Evolutionary conservation across 306 rosid genomes (phyloP), one percentile per base, ranked within the genome.

Genomic region (Fagus crenata): DNA sequence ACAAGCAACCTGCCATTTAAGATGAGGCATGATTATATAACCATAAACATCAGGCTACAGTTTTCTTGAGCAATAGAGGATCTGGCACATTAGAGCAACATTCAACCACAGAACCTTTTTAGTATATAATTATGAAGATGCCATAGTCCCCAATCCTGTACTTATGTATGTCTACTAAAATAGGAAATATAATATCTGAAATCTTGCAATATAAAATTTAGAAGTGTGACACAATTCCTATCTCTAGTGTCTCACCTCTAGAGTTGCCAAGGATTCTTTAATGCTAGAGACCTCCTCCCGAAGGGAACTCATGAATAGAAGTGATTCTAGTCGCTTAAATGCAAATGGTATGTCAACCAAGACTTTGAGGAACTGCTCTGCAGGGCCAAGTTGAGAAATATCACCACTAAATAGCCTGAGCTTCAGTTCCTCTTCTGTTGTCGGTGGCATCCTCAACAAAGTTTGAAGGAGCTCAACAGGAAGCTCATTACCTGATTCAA

Each of bases 311-410:
- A 88, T 85, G 86, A 89, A 90, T 69, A 81, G 42, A 54, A 95
- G 82, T 67, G 86, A 80, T 79, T 92, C 98, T 51, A 95, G 82
- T 59, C 99, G 90, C 82, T 89, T 88, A 82, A 90, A 95, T 73
- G 97, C 92, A 61, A 88, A 92, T 55, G 99, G 98, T 65, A 89
- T 88, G 67, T 88, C 90, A 13, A 87, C 92, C 84, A 95, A 68
- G 54, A 80, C 79, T 81, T 91, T 95, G 79, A 95, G 98, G 85
- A 95, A 95, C 78, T 96, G 86, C 81, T 95, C 97, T 61, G 99
- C 99, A 0, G 97, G 89, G 55, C 99, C 96, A 37, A 95, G 85
- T 59, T 76, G 89, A 77, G 89, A 75, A 67, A 84, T 68, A 4
- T 88, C 83, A 14, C 98, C 97, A 0, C 87, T 64, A 83, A 56